Conservation (phyloP, 192 early-diverging fungal genomes). For the Paraglomus occultum region DNA sequence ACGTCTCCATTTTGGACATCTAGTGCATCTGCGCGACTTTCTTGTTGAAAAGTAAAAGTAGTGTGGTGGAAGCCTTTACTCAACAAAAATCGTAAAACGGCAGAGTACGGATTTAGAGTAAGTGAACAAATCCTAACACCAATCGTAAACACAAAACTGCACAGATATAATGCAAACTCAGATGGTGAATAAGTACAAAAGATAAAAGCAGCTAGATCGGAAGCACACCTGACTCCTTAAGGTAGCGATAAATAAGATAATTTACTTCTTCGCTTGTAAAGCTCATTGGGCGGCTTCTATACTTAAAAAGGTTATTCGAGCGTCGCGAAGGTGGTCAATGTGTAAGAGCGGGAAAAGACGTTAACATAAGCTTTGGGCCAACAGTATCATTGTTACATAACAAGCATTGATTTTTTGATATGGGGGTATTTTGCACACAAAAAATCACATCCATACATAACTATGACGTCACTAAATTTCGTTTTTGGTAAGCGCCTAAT, state of each 20-base stretch:
- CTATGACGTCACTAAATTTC: no score
- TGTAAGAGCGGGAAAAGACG: no score
- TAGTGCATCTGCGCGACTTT: constrained; percentile 71
- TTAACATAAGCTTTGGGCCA: no score
- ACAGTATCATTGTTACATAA: no score
- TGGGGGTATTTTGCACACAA: no score
- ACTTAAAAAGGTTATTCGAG: no score
- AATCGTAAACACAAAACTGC: not conserved
- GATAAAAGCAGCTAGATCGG: not conserved
- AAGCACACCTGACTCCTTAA: constrained; percentile 76
- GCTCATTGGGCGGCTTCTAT: constrained; percentile 45
- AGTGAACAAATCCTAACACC: not conserved
- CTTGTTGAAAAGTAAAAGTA: constrained; percentile 81
- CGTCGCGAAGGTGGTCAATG: no score
- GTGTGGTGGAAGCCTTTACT: constrained; percentile 79
- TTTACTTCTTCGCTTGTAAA: constrained; percentile 86
- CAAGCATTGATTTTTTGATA: no score
- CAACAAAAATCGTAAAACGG: not conserved
- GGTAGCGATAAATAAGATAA: constrained; percentile 83
- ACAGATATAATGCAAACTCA: not conserved
- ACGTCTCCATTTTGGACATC: constrained; percentile 62
- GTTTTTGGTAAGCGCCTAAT: no score
- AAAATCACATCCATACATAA: no score
- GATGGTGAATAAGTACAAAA: not conserved
- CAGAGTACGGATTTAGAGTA: not conserved